A percentile compares a stretch with the other conserved stretches of the same genome.
Evolutionary conservation across 2,329 filamentous ascomycete genomes (phyloP).

Genomic region (Chaetomium sp.): DNA sequence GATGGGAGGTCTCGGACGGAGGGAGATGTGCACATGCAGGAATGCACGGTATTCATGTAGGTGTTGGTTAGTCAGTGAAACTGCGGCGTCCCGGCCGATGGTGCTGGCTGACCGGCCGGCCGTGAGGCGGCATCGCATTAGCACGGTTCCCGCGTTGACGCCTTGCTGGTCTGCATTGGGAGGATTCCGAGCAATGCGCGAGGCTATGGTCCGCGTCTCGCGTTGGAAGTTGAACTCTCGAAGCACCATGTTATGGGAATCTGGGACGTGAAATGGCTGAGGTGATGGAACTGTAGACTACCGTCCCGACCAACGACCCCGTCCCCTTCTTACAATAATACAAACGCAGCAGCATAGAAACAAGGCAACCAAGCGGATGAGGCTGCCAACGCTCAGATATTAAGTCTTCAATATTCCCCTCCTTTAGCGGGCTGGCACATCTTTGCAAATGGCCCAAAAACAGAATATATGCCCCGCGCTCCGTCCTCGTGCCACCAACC

Average conservation of each 20-base stretch:
- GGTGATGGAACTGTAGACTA: background rate
- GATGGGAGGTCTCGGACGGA: background rate
- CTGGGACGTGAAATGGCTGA: background rate
- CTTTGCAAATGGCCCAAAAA: background rate
- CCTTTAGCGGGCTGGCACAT: background rate
- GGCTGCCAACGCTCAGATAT: background rate
- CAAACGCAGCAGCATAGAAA: background rate
- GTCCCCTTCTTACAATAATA: too few species aligned
- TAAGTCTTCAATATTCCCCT: background rate
- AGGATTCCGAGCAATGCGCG: background rate
- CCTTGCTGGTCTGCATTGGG: background rate
- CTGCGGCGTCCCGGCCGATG: constrained; percentile 1
- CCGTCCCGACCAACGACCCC: background rate
- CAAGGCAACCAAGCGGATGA: background rate
- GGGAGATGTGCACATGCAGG: background rate
- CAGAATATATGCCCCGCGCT: background rate
- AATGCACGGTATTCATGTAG: background rate
- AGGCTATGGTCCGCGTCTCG: background rate
- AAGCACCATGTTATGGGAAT: too few species aligned
- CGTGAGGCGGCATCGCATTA: background rate
- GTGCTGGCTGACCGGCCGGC: background rate
- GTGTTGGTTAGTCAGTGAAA: background rate
- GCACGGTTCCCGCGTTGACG: background rate
- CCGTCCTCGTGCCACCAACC: background rate
- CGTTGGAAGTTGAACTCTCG: background rate